Evolutionary conservation across 1,284 basidiomycete species (phyloP), one percentile per base, ranked within the genome.

Genomic region (Austropuccinia psidii): DNA sequence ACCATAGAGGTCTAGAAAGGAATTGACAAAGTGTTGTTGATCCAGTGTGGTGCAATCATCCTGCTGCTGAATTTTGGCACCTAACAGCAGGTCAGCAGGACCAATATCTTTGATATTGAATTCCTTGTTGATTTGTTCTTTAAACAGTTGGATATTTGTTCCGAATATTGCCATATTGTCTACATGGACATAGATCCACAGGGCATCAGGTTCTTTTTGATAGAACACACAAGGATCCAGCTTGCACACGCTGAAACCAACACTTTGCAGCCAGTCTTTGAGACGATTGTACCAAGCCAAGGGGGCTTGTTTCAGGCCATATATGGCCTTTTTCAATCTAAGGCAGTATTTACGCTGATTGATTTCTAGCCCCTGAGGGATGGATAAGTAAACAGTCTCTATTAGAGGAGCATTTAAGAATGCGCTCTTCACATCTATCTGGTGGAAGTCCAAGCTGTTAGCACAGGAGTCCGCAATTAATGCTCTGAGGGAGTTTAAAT

Each of bases 231-330:
- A 60, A 15, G 57, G 33, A 60, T 60, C 57, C 3, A 35, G 29
- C 29, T 17, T 11, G 8, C 27, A 37, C 3, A 35, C 15, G 24
- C 2, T 7, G n/a, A 64, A 64, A 4, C 21, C 37, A 29, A 64
- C 47, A 31, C n/a, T 24, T 2, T 15, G 2, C 6, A 64, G 47
- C 9, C 43, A 64, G 4, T 45, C 41, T 3, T 5, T 45, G 15
- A 64, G 24, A 2, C 21, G 21, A 15, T 27, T 11, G 13, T 64
- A 47, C 61, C 61, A 64, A 4, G 17, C 27, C 41, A 21, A n/a
- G 4, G 61, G 61, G 6, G 61, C 39, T 31, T 64, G 61, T 45
- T 64, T 64, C 19, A 64, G 27, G 11, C 61, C 61, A 45, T 64
- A 64, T 3, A 60, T 55, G 7, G 57, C 3, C 39, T 60, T 60